Percentiles rank a stretch among this genome's conserved stretches.
Evolutionary conservation across 73 alveolate species (phyloP).

Genomic region (Tetrahymena borealis): DNA sequence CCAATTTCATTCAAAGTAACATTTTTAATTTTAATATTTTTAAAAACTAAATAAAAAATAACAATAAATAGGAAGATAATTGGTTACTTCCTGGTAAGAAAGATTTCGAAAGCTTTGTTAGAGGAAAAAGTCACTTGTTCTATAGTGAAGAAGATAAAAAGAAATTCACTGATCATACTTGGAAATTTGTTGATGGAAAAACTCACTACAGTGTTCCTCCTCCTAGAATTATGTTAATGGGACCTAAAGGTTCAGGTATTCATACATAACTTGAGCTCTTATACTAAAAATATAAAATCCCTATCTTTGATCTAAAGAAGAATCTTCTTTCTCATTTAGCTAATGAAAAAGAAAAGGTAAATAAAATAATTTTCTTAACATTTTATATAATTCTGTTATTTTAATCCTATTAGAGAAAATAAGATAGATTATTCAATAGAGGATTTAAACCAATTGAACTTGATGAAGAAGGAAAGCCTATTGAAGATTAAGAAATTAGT

Average conservation of each 20-base stretch:
- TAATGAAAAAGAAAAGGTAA: conserved; percentile 51
- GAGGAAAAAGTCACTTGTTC: conserved; percentile 82
- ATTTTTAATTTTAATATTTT: no score
- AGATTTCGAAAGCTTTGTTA: conserved; percentile 77
- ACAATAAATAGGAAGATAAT: conserved; percentile 67
- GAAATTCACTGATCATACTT: conserved; percentile 79
- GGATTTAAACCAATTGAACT: conserved; percentile 69
- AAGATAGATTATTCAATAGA: conserved; percentile 77
- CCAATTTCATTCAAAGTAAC: conserved; percentile 74
- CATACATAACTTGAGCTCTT: conserved; percentile 56
- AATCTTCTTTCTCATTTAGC: conserved; percentile 59
- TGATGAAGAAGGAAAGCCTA: conserved; percentile 76
- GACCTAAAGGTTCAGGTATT: conserved; percentile 58
- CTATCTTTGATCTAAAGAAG: conserved; percentile 67
- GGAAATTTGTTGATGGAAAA: conserved; percentile 52
- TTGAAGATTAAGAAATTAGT: conserved; percentile 89
- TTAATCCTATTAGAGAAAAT: conserved; percentile 44
- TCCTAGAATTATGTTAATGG: conserved; percentile 88
- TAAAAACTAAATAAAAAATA: no score
- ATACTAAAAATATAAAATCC: conserved; percentile 57
- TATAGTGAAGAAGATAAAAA: conserved; percentile 93
- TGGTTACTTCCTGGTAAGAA: conserved; percentile 93
- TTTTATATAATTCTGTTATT: not conserved
- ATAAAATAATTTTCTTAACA: not conserved
- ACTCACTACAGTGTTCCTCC: conserved; percentile 78